phyloP scores from a whole-genome alignment of 129 eudicot genomes.

The Pulicaria dysenterica region DNA sequence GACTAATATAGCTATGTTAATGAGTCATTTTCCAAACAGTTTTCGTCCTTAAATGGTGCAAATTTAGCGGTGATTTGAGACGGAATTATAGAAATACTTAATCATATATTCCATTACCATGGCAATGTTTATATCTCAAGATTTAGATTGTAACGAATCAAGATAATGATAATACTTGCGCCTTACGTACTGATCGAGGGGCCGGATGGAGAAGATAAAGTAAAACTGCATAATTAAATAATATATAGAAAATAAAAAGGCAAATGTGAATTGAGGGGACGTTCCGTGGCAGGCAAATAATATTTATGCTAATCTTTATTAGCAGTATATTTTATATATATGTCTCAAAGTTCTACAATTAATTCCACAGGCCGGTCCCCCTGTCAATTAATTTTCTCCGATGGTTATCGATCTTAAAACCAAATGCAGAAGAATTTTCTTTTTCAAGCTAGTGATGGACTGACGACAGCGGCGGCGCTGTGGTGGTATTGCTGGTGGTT shows the following conservation, averaged over 20 bases:
- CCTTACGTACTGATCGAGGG: too few relatives aligned
- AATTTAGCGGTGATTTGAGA: too few relatives aligned
- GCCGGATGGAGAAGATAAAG: too few relatives aligned
- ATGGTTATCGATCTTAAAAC: not conserved
- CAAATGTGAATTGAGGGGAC: slow-evolving; percentile 26
- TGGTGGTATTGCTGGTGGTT: not conserved
- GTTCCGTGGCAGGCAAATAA: slow-evolving; percentile 39
- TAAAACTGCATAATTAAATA: too few relatives aligned
- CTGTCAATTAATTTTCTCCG: slow-evolving; percentile 15
- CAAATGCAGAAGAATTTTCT: not conserved
- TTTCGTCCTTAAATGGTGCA: too few relatives aligned
- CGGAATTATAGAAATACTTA: too few relatives aligned
- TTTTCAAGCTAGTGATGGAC: not conserved
- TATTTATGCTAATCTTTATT: slow-evolving; percentile 24
- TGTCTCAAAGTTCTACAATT: not conserved
- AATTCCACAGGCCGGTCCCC: not conserved
- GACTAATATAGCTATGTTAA: too few relatives aligned
- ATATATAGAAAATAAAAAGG: not conserved
- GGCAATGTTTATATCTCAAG: too few relatives aligned
- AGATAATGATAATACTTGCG: too few relatives aligned
- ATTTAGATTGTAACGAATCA: too few relatives aligned
- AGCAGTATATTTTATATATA: not conserved
- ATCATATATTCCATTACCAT: too few relatives aligned
- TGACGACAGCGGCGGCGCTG: not conserved
- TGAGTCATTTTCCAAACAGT: too few relatives aligned